A percentile compares a stretch with the other conserved stretches of the same genome.
Conservation (phyloP, 108 stramenopile species). For the Tribonema minus region DNA sequence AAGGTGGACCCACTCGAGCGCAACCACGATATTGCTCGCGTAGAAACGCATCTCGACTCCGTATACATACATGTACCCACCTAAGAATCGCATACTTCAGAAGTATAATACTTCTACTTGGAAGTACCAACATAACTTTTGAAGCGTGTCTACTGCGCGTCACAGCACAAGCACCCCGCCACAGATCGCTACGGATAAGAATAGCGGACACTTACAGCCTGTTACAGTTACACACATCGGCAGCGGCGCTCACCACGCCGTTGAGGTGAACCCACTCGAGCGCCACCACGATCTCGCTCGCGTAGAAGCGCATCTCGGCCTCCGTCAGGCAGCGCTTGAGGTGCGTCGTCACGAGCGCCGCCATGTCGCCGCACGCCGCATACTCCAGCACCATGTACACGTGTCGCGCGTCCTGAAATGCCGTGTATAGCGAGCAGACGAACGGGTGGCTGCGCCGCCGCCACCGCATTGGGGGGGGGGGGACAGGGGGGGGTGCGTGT, state of each 20-base stretch:
- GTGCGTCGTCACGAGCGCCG: conserved; percentile 4
- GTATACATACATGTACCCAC: too few species aligned
- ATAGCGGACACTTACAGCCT: too few species aligned
- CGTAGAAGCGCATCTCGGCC: conserved; percentile 41
- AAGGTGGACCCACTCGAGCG: conserved; percentile 48
- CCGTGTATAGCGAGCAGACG: conserved; percentile 36
- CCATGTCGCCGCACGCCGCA: conserved; percentile 32
- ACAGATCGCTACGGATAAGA: too few species aligned
- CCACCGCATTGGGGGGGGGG: too few species aligned
- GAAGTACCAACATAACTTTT: too few species aligned
- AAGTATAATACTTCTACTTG: too few species aligned
- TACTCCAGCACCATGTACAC: conserved; percentile 37
- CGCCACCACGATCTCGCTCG: conserved; percentile 49
- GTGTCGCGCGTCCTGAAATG: conserved; percentile 39
- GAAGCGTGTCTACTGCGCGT: too few species aligned
- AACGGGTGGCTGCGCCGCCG: conserved; percentile 39
- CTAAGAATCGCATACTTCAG: too few species aligned
- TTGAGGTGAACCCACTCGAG: conserved; percentile 52
- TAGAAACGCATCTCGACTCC: conserved; percentile 41
- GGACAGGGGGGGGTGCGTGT: too few species aligned
- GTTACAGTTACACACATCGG: too few species aligned
- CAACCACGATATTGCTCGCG: conserved; percentile 42
- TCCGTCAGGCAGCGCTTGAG: conserved; percentile 33
- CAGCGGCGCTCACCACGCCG: conserved; percentile 35
- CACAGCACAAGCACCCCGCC: too few species aligned